phyloP scores from a whole-genome alignment of 208 protist genomes.

The Naegleria fowleri region DNA sequence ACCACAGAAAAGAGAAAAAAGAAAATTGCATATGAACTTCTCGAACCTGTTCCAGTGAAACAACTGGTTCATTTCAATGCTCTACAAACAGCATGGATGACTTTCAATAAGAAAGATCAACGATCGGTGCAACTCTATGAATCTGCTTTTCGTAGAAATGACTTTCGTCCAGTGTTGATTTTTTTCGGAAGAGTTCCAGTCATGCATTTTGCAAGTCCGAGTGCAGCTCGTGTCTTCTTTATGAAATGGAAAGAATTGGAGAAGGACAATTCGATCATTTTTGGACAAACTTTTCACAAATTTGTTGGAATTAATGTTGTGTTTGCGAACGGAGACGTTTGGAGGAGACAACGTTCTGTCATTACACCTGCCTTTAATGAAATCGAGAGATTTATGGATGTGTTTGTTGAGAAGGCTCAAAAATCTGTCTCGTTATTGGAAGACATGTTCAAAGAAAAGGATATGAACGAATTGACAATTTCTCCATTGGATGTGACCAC shows the following conservation, averaged over 20 bases:
- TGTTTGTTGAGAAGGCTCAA: not conserved
- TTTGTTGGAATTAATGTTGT: not conserved
- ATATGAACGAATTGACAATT: not conserved
- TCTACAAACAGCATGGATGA: no score
- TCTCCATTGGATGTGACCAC: not conserved
- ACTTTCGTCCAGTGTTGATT: not conserved
- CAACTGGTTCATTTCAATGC: no score
- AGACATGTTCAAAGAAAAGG: not conserved
- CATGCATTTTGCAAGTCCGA: not conserved
- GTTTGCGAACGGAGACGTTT: not conserved
- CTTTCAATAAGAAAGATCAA: no score
- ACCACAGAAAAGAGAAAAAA: no score
- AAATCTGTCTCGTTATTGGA: not conserved
- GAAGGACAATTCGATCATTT: not conserved
- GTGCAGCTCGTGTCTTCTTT: not conserved
- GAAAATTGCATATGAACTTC: no score
- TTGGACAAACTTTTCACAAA: not conserved
- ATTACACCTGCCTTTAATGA: constrained; percentile 14
- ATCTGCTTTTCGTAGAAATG: not conserved
- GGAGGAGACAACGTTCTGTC: not conserved
- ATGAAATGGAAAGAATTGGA: not conserved
- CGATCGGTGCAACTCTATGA: no score
- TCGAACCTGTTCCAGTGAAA: no score
- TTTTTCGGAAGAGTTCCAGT: not conserved
- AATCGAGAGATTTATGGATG: not conserved